These are phyloP conservation scores for Pseudogymnoascus sp. DNA, from an alignment of 2,329 filamentous ascomycete genomes.

Conservation along the genomic window DNA sequence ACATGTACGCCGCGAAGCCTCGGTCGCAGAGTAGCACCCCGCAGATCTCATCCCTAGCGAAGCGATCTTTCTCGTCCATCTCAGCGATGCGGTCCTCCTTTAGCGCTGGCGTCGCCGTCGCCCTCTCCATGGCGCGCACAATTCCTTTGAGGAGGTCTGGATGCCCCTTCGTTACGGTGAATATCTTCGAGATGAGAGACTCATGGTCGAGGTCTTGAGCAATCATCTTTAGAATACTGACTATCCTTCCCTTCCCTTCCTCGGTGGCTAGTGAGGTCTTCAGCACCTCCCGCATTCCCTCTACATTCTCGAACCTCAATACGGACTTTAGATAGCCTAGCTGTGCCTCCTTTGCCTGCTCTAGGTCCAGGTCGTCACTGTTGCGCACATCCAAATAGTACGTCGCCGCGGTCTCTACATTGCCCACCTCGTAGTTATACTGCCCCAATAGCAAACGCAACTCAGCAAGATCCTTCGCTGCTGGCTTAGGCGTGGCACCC, in stretches of 20 bases:
- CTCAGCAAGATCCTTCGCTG: neutral
- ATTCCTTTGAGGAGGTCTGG: conserved; percentile 17
- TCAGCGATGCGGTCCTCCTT: neutral
- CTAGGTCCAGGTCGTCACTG: neutral
- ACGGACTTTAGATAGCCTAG: neutral
- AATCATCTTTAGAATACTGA: neutral
- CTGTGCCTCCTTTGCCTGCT: neutral
- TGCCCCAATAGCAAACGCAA: neutral
- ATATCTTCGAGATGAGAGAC: conserved; percentile 17
- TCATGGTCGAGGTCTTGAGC: neutral
- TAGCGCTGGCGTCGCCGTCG: conserved; percentile 5
- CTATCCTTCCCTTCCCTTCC: neutral
- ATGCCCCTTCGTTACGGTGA: conserved; percentile 15
- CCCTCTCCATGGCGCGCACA: conserved; percentile 16
- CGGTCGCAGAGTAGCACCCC: conserved; percentile 20
- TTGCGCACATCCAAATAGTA: neutral
- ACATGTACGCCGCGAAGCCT: conserved; percentile 18
- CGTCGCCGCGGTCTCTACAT: neutral
- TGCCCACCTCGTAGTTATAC: neutral
- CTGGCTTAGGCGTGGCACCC: neutral
- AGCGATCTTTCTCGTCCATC: conserved; percentile 10
- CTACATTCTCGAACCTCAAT: neutral
- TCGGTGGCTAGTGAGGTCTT: neutral
- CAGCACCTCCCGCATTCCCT: neutral
- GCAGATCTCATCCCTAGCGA: conserved; percentile 16